A percentile compares a stretch with the other conserved stretches of the same genome.
Evolutionary conservation across 768 basidiomycete species (phyloP).

Genomic region (Hebeloma cylindrosporum): DNA sequence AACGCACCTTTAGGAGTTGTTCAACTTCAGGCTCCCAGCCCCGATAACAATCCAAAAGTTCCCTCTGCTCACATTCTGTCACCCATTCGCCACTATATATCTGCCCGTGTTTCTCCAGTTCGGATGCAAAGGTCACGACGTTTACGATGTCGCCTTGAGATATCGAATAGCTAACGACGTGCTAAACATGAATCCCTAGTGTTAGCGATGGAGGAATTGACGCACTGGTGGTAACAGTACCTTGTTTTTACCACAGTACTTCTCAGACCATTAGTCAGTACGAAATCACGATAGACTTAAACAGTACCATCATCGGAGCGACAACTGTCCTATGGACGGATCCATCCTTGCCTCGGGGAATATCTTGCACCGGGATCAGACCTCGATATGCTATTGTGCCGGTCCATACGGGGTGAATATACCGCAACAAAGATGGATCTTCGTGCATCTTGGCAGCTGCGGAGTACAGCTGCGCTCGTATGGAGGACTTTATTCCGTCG

Average conservation of each 20-base stretch:
- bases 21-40: conserved; percentile 35
- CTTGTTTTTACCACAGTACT: conserved; percentile 52
- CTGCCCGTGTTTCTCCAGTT: conserved; percentile 32
- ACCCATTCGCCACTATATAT: conserved; percentile 33
- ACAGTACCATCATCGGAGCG: conserved; percentile 45
- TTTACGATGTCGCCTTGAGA: conserved; percentile 44
- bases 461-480: conserved; percentile 32
- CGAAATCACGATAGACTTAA: not conserved
- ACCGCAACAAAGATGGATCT: conserved; percentile 27
- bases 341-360: conserved; percentile 26
- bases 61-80: conserved; percentile 28
- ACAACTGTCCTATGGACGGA: conserved; percentile 33
- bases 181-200: conserved; percentile 31
- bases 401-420: conserved; percentile 45
- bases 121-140: conserved; percentile 42
- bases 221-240: conserved; percentile 25
- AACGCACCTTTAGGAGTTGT: conserved; percentile 27
- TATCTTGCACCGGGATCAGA: conserved; percentile 39
- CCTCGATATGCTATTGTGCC: conserved; percentile 47
- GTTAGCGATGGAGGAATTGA: too few relatives aligned
- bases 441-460: conserved; percentile 23
- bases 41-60: conserved; percentile 32
- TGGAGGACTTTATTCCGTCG: conserved; percentile 43
- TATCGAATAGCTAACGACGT: conserved; percentile 49
- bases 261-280: conserved; percentile 6